These are phyloP conservation scores for Tetrapisispora nanseiensis DNA, from an alignment of 805 yeast genomes.

Conservation along the genomic window DNA sequence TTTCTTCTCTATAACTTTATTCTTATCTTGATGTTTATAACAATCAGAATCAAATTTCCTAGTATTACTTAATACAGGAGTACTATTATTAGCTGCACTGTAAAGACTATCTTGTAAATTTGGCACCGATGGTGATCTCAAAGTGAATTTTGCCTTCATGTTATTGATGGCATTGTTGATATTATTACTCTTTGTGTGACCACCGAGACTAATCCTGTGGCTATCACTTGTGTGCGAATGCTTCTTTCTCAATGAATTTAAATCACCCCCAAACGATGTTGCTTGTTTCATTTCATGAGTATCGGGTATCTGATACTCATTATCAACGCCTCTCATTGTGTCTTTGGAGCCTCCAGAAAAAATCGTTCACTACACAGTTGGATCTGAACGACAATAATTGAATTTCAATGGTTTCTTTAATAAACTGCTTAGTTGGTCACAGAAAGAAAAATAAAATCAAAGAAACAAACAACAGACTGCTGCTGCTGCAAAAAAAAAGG, in stretches of 20 bases:
- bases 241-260: background rate
- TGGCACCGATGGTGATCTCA: constrained; percentile 13
- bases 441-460: too few species aligned
- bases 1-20: background rate
- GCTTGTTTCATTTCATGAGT: background rate
- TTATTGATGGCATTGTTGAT: background rate
- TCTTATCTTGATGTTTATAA: background rate
- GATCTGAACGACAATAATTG: too few species aligned
- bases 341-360: background rate
- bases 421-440: too few species aligned
- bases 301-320: background rate
- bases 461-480: too few species aligned
- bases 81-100: constrained; percentile 6
- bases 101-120: constrained; percentile 9
- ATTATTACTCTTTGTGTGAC: background rate
- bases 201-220: background rate
- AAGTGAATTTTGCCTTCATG: background rate
- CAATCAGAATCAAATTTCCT: background rate
- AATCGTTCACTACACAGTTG: too few species aligned
- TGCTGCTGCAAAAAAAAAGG: too few species aligned
- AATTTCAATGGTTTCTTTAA: too few species aligned
- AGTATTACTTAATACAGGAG: constrained; percentile 3
- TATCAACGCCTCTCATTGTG: background rate
- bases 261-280: background rate
- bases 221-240: background rate